phyloP scores from a whole-genome alignment of 805 yeast species.

The Candida krabiensis region DNA sequence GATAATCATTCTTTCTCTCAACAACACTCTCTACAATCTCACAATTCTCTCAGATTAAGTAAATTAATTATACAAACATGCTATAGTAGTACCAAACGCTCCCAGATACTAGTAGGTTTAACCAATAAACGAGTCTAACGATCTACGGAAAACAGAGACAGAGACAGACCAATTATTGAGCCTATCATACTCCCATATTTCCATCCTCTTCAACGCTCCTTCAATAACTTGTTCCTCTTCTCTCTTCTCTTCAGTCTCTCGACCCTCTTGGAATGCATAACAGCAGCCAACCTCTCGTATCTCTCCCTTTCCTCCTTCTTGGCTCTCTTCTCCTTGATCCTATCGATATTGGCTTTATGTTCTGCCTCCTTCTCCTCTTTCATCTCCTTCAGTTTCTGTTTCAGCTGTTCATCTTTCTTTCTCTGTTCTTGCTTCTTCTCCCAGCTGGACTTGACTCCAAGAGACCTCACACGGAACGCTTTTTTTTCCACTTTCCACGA shows the following conservation, averaged over 20 bases:
- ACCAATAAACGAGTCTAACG: no score
- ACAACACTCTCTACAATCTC: no score
- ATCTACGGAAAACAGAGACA: no score
- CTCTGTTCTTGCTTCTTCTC: slow-evolving; percentile 65
- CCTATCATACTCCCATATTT: no score
- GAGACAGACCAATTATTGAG: no score
- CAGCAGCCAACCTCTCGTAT: slow-evolving; percentile 74
- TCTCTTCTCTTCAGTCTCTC: slow-evolving; percentile 89
- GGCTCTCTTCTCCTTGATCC: slow-evolving; percentile 70
- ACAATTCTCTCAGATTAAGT: no score
- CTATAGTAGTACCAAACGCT: no score
- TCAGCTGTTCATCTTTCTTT: slow-evolving; percentile 62
- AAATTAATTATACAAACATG: no score
- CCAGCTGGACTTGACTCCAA: slow-evolving; percentile 65
- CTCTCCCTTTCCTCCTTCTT: slow-evolving; percentile 88
- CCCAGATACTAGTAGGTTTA: no score
- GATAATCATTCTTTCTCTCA: no score
- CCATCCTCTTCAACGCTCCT: slow-evolving; percentile 58
- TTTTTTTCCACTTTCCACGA: slow-evolving; percentile 69
- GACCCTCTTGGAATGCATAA: slow-evolving; percentile 89
- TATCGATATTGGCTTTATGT: slow-evolving; percentile 52
- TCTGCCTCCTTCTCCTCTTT: slow-evolving; percentile 74
- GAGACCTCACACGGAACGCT: slow-evolving; percentile 63
- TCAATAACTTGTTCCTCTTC: slow-evolving; percentile 90
- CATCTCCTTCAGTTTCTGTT: slow-evolving; percentile 66